phyloP scores from a whole-genome alignment of 208 protist genomes.

The Leishmania aethiopica region DNA sequence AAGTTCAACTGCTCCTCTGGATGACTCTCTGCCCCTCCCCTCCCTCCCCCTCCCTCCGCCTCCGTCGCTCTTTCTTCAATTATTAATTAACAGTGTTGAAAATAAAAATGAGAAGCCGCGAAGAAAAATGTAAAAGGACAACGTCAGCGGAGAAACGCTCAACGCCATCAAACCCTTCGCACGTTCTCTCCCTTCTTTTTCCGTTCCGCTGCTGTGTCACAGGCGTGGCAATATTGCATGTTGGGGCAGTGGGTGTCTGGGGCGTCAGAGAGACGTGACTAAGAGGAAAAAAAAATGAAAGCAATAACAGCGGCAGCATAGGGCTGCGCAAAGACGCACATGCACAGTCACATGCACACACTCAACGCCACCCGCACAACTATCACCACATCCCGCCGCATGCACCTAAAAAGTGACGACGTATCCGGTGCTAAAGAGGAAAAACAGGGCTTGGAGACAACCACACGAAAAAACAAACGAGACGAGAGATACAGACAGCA shows the following conservation, averaged over 20 bases:
- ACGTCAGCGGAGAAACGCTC: constrained; percentile 1
- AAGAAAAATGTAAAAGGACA: not conserved
- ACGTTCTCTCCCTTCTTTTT: not conserved
- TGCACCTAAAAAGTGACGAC: not conserved
- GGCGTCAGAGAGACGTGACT: not conserved
- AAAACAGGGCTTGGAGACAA: not conserved
- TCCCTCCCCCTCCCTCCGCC: too few relatives aligned
- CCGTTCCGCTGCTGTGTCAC: not conserved
- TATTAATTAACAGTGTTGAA: not conserved
- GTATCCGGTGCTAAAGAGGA: not conserved
- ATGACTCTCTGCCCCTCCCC: not conserved
- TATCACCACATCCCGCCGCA: not conserved
- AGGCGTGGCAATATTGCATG: not conserved
- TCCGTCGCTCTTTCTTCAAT: not conserved
- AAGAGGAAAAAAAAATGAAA: constrained; percentile 10
- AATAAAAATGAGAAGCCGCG: constrained; percentile 5
- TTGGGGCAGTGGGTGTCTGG: not conserved
- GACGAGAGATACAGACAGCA: not conserved
- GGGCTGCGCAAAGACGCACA: not conserved
- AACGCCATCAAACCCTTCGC: constrained; percentile 3
- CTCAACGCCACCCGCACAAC: not conserved
- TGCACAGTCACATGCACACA: not conserved
- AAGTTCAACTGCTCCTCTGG: not conserved
- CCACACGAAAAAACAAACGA: not conserved
- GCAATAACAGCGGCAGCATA: constrained; percentile 3